Evolutionary conservation across 208 protist genomes (phyloP).

Genomic region (Entamoeba dispar): DNA sequence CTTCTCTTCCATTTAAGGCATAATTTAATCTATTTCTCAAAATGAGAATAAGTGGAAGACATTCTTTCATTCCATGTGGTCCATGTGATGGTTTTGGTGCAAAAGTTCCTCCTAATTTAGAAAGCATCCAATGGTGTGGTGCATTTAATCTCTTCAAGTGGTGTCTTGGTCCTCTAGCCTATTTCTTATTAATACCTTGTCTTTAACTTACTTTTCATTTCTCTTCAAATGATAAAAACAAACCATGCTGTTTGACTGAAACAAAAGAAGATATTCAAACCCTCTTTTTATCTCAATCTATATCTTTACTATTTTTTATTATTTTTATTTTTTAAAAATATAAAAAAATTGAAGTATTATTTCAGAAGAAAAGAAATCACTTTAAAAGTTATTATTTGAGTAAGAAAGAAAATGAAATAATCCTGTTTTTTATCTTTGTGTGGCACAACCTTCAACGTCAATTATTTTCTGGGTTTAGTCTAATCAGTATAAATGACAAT

Average conservation of each 20-base stretch:
- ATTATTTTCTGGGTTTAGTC: no score
- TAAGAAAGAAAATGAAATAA: no score
- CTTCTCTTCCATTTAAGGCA: constrained; percentile 78
- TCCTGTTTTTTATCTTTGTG: no score
- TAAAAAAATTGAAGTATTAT: no score
- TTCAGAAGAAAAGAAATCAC: no score
- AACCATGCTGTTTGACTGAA: background rate
- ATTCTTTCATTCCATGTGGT: constrained; percentile 86
- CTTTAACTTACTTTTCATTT: background rate
- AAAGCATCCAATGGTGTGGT: constrained; percentile 95
- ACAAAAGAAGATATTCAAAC: background rate
- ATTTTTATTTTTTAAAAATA: no score
- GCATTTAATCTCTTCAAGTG: constrained; percentile 96
- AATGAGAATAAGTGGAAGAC: constrained; percentile 61
- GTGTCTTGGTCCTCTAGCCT: constrained; percentile 28
- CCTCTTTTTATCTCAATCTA: background rate
- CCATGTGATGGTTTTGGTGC: constrained; percentile 75
- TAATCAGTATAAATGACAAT: no score
- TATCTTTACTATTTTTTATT: no score
- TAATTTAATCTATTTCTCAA: constrained; percentile 85
- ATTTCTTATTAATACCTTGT: background rate
- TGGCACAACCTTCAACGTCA: no score
- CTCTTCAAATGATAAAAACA: background rate
- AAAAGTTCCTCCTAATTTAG: constrained; percentile 86
- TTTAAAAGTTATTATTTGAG: no score